Evolutionary conservation across 306 rosid genomes (phyloP).

Genomic region (Inga laurina): DNA sequence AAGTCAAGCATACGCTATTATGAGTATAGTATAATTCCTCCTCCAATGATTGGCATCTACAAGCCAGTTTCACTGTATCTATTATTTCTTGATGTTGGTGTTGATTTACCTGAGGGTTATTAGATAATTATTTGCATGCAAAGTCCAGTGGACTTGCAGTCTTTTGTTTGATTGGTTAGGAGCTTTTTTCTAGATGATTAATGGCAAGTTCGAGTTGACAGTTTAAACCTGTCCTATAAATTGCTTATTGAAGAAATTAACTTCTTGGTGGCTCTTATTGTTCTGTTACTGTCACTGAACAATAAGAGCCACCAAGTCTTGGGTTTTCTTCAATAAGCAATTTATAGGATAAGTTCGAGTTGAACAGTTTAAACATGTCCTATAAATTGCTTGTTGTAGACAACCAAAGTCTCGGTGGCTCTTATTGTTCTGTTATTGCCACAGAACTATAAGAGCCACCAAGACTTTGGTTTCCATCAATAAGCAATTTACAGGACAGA

Average conservation of each 20-base stretch:
- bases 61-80: neutral
- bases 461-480: too few relatives aligned
- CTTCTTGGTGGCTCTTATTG: too few relatives aligned
- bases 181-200: neutral
- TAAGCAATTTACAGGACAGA: too few relatives aligned
- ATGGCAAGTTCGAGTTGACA: neutral
- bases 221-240: neutral
- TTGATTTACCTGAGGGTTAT: neutral
- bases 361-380: neutral
- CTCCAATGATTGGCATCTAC: neutral
- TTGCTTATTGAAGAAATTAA: neutral
- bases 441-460: neutral
- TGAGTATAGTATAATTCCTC: conserved; percentile 19
- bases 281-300: too few relatives aligned
- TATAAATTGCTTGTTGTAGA: neutral
- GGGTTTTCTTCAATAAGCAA: neutral
- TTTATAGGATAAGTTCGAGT: neutral
- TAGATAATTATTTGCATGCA: neutral
- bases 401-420: neutral
- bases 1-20: conserved; percentile 16
- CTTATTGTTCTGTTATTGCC: neutral
- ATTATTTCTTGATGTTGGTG: neutral
- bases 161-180: neutral
- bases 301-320: too few relatives aligned
- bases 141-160: neutral